Conservation (phyloP, 805 yeast species). For the fission yeast (Schizosaccharomyces pombe) region DNA sequence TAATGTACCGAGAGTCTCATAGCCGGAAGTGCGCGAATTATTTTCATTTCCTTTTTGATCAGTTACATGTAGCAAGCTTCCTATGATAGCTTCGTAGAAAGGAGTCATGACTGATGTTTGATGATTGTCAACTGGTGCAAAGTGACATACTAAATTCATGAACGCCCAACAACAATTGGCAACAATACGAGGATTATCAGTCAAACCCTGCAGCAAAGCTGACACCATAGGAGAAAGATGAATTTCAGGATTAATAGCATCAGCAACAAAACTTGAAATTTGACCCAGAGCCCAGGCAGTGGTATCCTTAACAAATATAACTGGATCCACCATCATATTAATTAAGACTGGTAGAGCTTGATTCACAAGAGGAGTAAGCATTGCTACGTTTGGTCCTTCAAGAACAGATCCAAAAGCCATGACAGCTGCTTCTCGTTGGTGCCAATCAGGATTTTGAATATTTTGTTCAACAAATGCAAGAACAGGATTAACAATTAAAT, state of each 20-base stretch:
- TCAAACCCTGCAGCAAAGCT: slow-evolving; percentile 58
- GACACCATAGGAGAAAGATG: slow-evolving; percentile 49
- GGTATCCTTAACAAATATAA: slow-evolving; percentile 77
- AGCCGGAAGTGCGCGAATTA: slow-evolving; percentile 84
- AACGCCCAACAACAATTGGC: slow-evolving; percentile 97
- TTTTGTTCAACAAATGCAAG: slow-evolving; percentile 61
- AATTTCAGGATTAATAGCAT: slow-evolving; percentile 40
- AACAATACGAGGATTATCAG: slow-evolving; percentile 76
- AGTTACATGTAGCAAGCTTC: slow-evolving; percentile 45
- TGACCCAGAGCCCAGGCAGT: slow-evolving; percentile 97
- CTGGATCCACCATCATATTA: slow-evolving; percentile 44
- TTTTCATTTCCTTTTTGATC: slow-evolving; percentile 59
- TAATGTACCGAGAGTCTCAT: slow-evolving; percentile 69
- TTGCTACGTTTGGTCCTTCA: slow-evolving; percentile 36
- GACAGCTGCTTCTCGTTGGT: slow-evolving; percentile 85
- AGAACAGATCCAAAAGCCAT: slow-evolving; percentile 96
- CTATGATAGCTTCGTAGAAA: slow-evolving; percentile 46
- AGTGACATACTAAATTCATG: slow-evolving; percentile 73
- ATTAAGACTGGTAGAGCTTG: slow-evolving; percentile 72
- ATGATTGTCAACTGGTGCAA: slow-evolving; percentile 26
- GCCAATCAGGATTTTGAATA: slow-evolving; percentile 43
- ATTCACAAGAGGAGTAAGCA: slow-evolving; percentile 40
- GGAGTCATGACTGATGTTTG: slow-evolving; percentile 44
- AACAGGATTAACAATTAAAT: slow-evolving; percentile 66
- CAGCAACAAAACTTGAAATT: slow-evolving; percentile 68